phyloP scores from a whole-genome alignment of 1,139 yeast species.

The Diutina sp. region DNA sequence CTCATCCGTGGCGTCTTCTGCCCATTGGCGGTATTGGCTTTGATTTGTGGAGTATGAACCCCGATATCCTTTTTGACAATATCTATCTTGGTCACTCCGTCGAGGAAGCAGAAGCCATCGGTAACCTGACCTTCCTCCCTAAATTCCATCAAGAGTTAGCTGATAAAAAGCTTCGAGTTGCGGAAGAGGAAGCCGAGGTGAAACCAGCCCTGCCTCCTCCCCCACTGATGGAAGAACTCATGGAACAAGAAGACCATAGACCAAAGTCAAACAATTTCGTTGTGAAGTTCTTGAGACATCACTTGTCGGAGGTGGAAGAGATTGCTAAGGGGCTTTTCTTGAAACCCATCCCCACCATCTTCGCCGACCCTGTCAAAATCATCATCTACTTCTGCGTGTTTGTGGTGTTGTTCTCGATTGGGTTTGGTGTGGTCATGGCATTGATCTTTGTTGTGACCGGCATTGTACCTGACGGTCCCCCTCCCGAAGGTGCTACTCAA shows the following conservation, averaged over 20 bases:
- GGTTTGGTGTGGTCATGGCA: background rate
- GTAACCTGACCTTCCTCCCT: conserved; percentile 59
- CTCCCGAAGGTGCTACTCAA: background rate
- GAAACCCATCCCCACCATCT: conserved; percentile 1
- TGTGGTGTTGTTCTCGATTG: background rate
- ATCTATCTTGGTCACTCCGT: conserved; percentile 76
- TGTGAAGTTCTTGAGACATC: background rate
- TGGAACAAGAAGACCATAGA: background rate
- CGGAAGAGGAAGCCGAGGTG: background rate
- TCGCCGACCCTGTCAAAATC: background rate
- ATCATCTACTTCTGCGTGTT: background rate
- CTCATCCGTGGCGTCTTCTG: conserved; percentile 11
- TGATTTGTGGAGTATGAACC: conserved; percentile 84
- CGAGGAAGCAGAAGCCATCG: conserved; percentile 70
- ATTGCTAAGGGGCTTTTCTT: background rate
- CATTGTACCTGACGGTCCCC: background rate
- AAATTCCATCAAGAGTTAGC: conserved; percentile 44
- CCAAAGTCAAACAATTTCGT: background rate
- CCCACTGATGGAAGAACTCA: background rate
- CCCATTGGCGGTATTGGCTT: conserved; percentile 82
- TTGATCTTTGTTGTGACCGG: background rate
- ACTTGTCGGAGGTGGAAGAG: background rate
- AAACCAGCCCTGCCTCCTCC: background rate
- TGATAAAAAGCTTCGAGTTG: background rate
- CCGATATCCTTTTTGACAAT: conserved; percentile 64